phyloP scores from a whole-genome alignment of 345 rosid species.

The Linum tenue region DNA sequence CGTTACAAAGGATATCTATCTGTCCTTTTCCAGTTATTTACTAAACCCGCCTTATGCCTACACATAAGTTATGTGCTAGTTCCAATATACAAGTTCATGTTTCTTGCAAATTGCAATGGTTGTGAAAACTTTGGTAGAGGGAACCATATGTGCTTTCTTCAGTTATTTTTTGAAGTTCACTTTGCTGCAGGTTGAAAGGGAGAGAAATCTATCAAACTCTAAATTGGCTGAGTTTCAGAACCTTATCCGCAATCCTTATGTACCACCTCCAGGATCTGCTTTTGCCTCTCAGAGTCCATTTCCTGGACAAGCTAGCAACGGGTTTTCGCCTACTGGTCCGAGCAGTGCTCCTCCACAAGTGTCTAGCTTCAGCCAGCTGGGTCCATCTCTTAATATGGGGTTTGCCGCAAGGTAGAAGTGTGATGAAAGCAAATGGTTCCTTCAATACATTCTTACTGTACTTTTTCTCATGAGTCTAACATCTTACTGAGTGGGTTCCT shows the following conservation, averaged over 20 bases:
- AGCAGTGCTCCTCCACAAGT: constrained; percentile 35
- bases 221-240: constrained; percentile 57
- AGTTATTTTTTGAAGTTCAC: constrained; percentile 3
- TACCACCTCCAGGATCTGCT: constrained; percentile 25
- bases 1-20: too few species aligned
- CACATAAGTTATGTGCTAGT: neutral
- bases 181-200: constrained; percentile 61
- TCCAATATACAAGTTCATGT: neutral
- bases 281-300: constrained; percentile 22
- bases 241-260: constrained; percentile 51
- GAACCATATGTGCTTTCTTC: neutral
- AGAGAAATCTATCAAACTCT: constrained; percentile 49
- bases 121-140: neutral
- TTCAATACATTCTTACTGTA: neutral
- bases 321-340: constrained; percentile 30
- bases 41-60: too few species aligned
- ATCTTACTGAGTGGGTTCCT: neutral
- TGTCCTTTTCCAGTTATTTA: too few species aligned
- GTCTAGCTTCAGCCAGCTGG: constrained; percentile 41
- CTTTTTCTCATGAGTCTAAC: neutral
- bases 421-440: neutral
- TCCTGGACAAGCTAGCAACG: constrained; percentile 23
- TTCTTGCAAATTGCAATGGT: neutral
- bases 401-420: constrained; percentile 27
- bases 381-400: constrained; percentile 29